These are phyloP conservation scores for Russula ochroleuca DNA, from an alignment of 768 basidiomycete genomes.

Conservation along the genomic window DNA sequence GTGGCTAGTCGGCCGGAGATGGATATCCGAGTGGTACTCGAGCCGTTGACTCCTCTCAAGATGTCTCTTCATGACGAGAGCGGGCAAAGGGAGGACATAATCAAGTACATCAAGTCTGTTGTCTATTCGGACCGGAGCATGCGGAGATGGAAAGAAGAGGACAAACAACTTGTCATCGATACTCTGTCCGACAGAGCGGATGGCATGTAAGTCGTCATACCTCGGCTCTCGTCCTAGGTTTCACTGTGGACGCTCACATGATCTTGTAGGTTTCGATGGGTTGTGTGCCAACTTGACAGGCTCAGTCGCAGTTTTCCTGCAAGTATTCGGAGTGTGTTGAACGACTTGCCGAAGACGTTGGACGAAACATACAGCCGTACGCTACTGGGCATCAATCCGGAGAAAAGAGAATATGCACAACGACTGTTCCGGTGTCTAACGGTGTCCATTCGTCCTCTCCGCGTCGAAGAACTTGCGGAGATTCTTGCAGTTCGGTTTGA, in stretches of 20 bases:
- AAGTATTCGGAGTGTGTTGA: background rate
- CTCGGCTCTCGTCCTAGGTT: background rate
- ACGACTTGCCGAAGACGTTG: background rate
- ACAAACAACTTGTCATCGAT: background rate
- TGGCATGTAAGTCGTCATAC: conserved; percentile 9
- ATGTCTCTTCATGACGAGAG: conserved; percentile 4
- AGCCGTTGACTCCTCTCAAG: background rate
- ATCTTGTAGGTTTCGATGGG: background rate
- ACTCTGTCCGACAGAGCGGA: conserved; percentile 1
- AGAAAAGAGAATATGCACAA: background rate
- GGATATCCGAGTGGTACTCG: conserved; percentile 2
- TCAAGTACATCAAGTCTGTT: background rate
- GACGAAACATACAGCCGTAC: background rate
- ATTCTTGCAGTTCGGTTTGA: background rate
- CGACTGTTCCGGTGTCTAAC: background rate
- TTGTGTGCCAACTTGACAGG: background rate
- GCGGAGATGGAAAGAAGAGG: conserved; percentile 6
- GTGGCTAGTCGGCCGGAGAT: conserved; percentile 10
- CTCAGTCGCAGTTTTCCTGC: background rate
- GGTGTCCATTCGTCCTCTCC: background rate
- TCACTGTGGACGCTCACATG: background rate
- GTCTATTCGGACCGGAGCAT: conserved; percentile 1
- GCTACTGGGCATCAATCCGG: background rate
- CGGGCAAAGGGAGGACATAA: background rate
- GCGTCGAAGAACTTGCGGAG: background rate